Evolutionary conservation across 345 rosid species (phyloP).

Genomic region (Anacardium occidentale): DNA sequence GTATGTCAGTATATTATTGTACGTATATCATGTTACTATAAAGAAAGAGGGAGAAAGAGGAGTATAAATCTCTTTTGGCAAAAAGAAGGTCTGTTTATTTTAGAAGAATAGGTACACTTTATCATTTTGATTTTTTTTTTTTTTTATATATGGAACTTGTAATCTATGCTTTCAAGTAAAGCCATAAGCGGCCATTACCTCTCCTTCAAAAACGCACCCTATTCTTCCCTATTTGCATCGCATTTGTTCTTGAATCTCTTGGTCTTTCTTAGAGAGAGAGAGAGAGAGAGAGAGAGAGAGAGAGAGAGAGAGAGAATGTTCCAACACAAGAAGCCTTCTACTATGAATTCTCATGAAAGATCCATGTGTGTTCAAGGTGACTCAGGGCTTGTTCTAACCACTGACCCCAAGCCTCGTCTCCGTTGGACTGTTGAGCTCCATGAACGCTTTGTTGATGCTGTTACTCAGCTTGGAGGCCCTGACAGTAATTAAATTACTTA

Average conservation of each 20-base stretch:
- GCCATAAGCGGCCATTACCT: constrained; percentile 1
- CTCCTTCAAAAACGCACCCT: constrained; percentile 82
- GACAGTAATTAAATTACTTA: constrained; percentile 54
- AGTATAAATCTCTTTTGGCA: constrained; percentile 24
- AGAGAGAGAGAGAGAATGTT: constrained; percentile 58
- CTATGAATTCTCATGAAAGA: constrained; percentile 89
- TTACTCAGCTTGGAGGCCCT: constrained; percentile 97
- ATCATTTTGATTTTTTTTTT: background rate
- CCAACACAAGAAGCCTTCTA: constrained; percentile 89
- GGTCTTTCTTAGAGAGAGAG: constrained; percentile 25
- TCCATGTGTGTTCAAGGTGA: constrained; percentile 97
- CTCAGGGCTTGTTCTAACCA: constrained; percentile 86
- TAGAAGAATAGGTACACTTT: constrained; percentile 24
- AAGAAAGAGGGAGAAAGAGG: constrained; percentile 8
- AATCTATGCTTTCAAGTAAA: constrained; percentile 20
- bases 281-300: constrained; percentile 26
- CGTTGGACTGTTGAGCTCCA: constrained; percentile 99
- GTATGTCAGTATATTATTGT: constrained; percentile 11
- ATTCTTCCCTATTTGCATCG: constrained; percentile 79
- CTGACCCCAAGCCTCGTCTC: constrained; percentile 98
- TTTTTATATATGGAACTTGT: constrained; percentile 24
- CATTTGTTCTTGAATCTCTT: constrained; percentile 90
- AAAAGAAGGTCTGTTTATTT: constrained; percentile 16
- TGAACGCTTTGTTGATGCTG: constrained; percentile 98
- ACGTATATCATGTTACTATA: constrained; percentile 11